phyloP scores from a whole-genome alignment of 108 stramenopile genomes.

The Skeletonema tropicum region DNA sequence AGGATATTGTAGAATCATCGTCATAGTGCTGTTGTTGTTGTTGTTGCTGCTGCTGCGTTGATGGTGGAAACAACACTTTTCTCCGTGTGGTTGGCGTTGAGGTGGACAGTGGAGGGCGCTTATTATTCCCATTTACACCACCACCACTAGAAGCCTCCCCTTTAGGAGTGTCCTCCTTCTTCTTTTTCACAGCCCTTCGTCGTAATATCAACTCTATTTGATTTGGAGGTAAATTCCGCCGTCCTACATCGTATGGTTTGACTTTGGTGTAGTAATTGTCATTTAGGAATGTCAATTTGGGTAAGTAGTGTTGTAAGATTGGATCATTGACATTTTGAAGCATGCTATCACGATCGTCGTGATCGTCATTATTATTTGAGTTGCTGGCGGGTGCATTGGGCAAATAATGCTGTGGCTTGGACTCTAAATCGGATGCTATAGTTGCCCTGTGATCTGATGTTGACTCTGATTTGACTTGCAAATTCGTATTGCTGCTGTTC shows the following conservation, averaged over 20 bases:
- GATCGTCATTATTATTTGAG: too few relatives aligned
- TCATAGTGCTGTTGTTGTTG: conserved; percentile 8
- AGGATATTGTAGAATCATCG: conserved; percentile 44
- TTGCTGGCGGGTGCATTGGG: background rate
- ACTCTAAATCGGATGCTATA: background rate
- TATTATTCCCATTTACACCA: too few relatives aligned
- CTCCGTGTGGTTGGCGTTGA: conserved; percentile 13
- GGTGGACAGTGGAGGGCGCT: background rate
- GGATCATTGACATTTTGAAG: conserved; percentile 10
- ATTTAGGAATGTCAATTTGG: conserved; percentile 21
- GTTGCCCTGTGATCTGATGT: background rate
- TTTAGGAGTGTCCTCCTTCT: background rate
- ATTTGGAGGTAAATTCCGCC: conserved; percentile 38
- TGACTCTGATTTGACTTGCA: background rate
- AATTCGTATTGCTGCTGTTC: background rate
- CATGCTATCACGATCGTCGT: background rate
- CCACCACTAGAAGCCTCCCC: background rate
- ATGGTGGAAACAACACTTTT: conserved; percentile 29
- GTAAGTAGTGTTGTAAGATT: conserved; percentile 28
- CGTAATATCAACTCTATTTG: conserved; percentile 47
- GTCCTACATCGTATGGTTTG: conserved; percentile 29
- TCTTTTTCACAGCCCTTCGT: conserved; percentile 40
- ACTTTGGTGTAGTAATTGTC: conserved; percentile 29
- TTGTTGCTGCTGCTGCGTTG: too few relatives aligned
- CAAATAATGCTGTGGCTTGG: background rate